A percentile compares a stretch with the other conserved stretches of the same genome.
These are phyloP conservation scores for Coemansia sp. DNA, from an alignment of 192 early-diverging fungal genomes.

Conservation along the genomic window DNA sequence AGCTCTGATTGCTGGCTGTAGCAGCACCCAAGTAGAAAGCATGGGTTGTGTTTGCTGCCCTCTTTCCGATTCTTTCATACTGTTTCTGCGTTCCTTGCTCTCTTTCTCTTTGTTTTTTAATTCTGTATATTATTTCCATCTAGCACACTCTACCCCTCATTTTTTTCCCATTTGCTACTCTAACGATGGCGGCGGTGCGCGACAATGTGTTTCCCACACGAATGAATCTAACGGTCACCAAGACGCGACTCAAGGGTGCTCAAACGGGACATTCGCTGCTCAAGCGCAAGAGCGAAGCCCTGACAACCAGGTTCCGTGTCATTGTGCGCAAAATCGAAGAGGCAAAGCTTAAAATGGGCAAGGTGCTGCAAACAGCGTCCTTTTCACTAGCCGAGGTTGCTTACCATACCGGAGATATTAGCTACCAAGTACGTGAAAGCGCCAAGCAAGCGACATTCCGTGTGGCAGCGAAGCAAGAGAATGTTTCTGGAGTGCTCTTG, in stretches of 20 bases:
- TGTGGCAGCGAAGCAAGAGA: conserved; percentile 90
- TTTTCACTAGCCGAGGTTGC: conserved; percentile 98
- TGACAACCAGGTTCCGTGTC: conserved; percentile 90
- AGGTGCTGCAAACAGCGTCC: conserved; percentile 95
- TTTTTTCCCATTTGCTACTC: not conserved
- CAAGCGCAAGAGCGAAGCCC: conserved; percentile 96
- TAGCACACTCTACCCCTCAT: not conserved
- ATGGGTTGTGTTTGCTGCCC: too few species aligned
- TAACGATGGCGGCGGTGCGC: conserved; percentile 65
- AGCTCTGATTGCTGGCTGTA: too few species aligned
- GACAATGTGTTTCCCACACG: conserved; percentile 94
- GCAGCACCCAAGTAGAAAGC: too few species aligned
- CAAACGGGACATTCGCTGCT: conserved; percentile 96
- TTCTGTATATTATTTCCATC: not conserved
- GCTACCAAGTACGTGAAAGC: conserved; percentile 94
- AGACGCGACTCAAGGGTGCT: conserved; percentile 93
- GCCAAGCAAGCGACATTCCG: conserved; percentile 89
- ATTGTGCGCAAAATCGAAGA: conserved; percentile 98
- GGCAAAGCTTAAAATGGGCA: conserved; percentile 98
- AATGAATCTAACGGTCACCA: conserved; percentile 96
- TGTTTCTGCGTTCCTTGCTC: not conserved
- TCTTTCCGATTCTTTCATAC: too few species aligned
- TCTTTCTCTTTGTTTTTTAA: conserved; percentile 1
- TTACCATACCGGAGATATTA: conserved; percentile 96
- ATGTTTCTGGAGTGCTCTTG: conserved; percentile 95